Percentiles rank a stretch among this genome's conserved stretches.
These are phyloP conservation scores for Lasiosphaeris hirsuta DNA, from an alignment of 495 filamentous ascomycete genomes.

Conservation along the genomic window DNA sequence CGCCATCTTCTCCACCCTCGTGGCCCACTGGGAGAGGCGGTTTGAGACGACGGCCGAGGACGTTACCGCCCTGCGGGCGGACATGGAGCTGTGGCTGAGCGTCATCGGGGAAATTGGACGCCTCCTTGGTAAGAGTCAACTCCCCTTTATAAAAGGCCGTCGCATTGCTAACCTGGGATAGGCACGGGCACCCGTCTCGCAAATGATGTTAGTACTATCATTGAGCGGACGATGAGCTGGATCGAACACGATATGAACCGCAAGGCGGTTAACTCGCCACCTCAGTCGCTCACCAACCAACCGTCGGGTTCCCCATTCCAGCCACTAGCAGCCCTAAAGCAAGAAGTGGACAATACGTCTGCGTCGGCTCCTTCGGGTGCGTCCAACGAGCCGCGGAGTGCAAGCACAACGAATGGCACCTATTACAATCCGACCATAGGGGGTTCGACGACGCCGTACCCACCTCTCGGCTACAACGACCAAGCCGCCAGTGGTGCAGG, in stretches of 20 bases:
- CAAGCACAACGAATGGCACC: slow-evolving; percentile 21
- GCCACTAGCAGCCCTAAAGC: slow-evolving; percentile 2
- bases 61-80: slow-evolving; percentile 52
- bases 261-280: slow-evolving; percentile 16
- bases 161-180: slow-evolving; percentile 4
- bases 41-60: slow-evolving; percentile 53
- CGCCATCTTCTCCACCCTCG: slow-evolving; percentile 69
- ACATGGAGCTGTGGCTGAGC: slow-evolving; percentile 67
- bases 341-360: not conserved
- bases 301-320: slow-evolving; percentile 14
- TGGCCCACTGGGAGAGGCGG: slow-evolving; percentile 63
- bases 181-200: slow-evolving; percentile 35
- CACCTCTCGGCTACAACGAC: slow-evolving; percentile 20
- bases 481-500: slow-evolving; percentile 1
- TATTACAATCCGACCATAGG: slow-evolving; percentile 24
- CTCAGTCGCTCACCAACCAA: slow-evolving; percentile 11
- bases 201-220: slow-evolving; percentile 37
- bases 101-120: slow-evolving; percentile 63
- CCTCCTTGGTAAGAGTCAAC: slow-evolving; percentile 53
- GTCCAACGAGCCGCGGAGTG: slow-evolving; percentile 15
- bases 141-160: not conserved
- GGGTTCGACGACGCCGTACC: slow-evolving; percentile 19
- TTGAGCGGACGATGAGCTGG: slow-evolving; percentile 41
- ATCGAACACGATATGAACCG: slow-evolving; percentile 42
- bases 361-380: not conserved